These are phyloP conservation scores for Linum usitatissimum DNA, from an alignment of 345 rosid species.

Conservation along the genomic window DNA sequence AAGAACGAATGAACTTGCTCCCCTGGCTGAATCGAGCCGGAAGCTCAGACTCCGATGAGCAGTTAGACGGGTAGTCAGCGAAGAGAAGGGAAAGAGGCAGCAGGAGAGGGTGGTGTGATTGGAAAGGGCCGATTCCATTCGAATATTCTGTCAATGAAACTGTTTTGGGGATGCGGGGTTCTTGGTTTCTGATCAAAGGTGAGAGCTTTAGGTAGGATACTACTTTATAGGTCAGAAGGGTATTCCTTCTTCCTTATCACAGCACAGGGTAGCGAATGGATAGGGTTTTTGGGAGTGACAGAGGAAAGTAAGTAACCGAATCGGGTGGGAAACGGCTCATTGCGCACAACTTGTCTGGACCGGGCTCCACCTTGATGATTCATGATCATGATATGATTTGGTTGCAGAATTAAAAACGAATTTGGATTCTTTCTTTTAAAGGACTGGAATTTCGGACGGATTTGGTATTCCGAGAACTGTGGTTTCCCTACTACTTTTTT, in stretches of 20 bases:
- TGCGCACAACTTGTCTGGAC: background rate
- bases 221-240: background rate
- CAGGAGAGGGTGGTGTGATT: background rate
- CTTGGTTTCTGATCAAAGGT: background rate
- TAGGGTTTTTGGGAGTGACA: background rate
- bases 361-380: background rate
- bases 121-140: background rate
- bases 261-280: background rate
- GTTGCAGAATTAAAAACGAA: background rate
- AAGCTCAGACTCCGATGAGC: conserved; percentile 1
- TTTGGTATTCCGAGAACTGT: too few species aligned
- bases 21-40: background rate
- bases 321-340: background rate
- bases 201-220: background rate
- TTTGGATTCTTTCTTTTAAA: too few species aligned
- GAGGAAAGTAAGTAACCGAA: background rate
- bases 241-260: background rate
- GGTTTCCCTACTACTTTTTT: too few species aligned
- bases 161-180: conserved; percentile 18
- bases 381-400: background rate
- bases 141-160: background rate
- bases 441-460: too few species aligned
- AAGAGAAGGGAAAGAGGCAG: background rate
- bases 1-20: background rate
- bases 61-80: background rate